These are phyloP conservation scores for Reutealis trisperma DNA, from an alignment of 345 rosid genomes.

Conservation along the genomic window DNA sequence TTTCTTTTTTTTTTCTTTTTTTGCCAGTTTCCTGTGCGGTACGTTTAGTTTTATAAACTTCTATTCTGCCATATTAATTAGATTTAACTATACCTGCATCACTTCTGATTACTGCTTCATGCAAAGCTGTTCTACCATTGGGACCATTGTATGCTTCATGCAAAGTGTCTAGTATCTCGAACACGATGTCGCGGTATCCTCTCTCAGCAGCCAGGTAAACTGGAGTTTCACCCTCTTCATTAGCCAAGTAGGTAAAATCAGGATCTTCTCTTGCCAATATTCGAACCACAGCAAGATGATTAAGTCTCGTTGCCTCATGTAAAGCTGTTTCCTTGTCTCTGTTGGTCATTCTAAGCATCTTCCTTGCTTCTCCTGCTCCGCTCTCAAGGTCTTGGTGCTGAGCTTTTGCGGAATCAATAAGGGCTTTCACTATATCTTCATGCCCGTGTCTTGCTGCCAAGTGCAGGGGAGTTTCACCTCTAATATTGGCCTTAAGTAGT, in stretches of 20 bases:
- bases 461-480: constrained; percentile 14
- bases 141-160: constrained; percentile 9
- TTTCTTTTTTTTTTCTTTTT: too few relatives aligned
- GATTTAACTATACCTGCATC: constrained; percentile 14
- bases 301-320: constrained; percentile 20
- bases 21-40: too few relatives aligned
- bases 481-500: not conserved
- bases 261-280: constrained; percentile 1
- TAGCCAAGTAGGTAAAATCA: constrained; percentile 6
- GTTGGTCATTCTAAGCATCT: constrained; percentile 7
- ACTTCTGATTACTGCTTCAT: constrained; percentile 2
- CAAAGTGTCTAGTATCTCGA: not conserved
- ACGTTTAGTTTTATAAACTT: too few relatives aligned
- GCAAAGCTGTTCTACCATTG: constrained; percentile 24
- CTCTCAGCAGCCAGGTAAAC: constrained; percentile 27
- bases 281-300: constrained; percentile 9
- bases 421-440: not conserved
- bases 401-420: not conserved
- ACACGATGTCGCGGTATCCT: not conserved
- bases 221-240: constrained; percentile 11
- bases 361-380: not conserved
- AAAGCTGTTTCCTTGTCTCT: constrained; percentile 16
- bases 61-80: too few relatives aligned
- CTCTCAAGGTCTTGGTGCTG: not conserved
- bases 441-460: constrained; percentile 16